Evolutionary conservation across 2,329 filamentous ascomycete species (phyloP).

Genomic region (Phoma sp.): DNA sequence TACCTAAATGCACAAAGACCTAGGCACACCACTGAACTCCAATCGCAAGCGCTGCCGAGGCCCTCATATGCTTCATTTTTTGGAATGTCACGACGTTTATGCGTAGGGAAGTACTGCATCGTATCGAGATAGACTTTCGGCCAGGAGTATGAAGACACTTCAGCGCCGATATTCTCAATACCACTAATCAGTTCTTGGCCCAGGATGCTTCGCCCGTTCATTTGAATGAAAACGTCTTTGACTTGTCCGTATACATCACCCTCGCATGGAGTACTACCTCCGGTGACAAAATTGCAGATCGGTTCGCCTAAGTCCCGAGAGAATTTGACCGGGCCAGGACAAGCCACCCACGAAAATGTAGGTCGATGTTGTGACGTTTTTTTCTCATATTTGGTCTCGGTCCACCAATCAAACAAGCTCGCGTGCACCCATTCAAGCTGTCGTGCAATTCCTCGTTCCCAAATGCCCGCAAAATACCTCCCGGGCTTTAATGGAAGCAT

Average conservation of each 20-base stretch:
- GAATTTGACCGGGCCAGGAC: background rate
- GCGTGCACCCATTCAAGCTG: background rate
- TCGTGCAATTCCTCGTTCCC: background rate
- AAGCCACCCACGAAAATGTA: constrained; percentile 1
- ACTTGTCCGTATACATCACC: background rate
- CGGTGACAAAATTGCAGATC: background rate
- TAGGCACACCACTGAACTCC: background rate
- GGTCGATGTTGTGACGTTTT: background rate
- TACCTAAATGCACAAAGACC: background rate
- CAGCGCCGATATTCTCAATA: too few species aligned
- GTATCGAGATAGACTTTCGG: background rate
- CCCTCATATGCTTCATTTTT: background rate
- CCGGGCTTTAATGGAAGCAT: background rate
- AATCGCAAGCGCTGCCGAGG: background rate
- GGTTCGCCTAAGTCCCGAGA: background rate
- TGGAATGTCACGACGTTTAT: too few species aligned
- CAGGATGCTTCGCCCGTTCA: background rate
- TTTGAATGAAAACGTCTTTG: background rate
- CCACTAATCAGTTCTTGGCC: background rate
- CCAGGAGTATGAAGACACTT: too few species aligned
- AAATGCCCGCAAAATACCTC: constrained; percentile 12
- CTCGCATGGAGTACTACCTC: background rate
- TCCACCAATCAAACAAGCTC: too few species aligned
- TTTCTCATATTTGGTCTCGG: too few species aligned
- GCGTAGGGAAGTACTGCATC: too few species aligned